phyloP scores from a whole-genome alignment of 257 asterid species.

The Gentiana straminea region DNA sequence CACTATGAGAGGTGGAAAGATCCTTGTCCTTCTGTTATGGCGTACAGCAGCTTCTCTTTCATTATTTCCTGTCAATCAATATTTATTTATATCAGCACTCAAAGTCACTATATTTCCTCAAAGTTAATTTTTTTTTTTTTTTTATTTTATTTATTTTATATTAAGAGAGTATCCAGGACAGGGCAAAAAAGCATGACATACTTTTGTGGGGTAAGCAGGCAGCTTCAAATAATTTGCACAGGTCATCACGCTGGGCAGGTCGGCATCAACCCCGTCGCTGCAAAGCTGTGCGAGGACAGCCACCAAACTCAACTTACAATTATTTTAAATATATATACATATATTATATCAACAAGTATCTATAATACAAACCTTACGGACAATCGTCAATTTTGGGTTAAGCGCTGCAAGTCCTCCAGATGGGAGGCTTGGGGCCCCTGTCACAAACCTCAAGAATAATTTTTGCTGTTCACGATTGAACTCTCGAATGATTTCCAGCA shows the following conservation, averaged over 20 bases:
- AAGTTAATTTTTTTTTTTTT: background rate
- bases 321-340: background rate
- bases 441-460: conserved; percentile 86
- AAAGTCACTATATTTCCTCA: background rate
- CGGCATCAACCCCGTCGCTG: conserved; percentile 43
- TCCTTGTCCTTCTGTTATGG: conserved; percentile 93
- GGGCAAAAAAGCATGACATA: background rate
- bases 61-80: conserved; percentile 50
- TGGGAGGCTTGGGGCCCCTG: conserved; percentile 96
- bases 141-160: no score
- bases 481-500: conserved; percentile 76
- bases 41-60: conserved; percentile 77
- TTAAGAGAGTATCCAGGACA: background rate
- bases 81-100: background rate
- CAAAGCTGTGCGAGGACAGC: conserved; percentile 44
- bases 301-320: background rate
- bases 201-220: conserved; percentile 91
- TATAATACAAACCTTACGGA: conserved; percentile 56
- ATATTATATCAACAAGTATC: background rate
- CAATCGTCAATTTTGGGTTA: conserved; percentile 83
- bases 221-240: conserved; percentile 92
- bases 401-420: conserved; percentile 92
- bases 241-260: conserved; percentile 96
- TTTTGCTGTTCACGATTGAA: conserved; percentile 66
- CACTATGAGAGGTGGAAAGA: conserved; percentile 75